Evolutionary conservation across 1,139 yeast species (phyloP), one percentile per base, ranked within the genome.

Genomic region (Yamadazyma pseudoaaseri): DNA sequence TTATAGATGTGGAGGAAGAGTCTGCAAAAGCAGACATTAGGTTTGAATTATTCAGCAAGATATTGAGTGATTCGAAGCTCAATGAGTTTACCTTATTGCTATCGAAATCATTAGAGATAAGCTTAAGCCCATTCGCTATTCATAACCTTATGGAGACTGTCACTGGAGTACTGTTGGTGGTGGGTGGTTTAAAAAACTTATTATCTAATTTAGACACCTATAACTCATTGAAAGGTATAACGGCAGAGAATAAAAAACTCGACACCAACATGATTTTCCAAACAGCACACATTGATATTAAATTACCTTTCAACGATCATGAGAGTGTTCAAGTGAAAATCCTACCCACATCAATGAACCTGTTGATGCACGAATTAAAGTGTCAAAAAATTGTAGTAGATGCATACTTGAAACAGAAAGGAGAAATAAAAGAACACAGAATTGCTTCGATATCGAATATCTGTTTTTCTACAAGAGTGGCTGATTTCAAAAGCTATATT

Each of bases 11-110:
- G 5, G 30, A 21, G 20, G 34, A 35, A n/a, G 34, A 31, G 17
- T 11, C 46, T 1, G 34, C 54, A 0, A 67, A 66, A 30, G 71
- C 75, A 4, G 85, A 79, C 44, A 36, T 79, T 1, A 51, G 80
- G 16, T 75, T 79, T 47, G 84, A 79, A 45, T 42, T 68, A n/a
- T 64, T 66, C 33, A 46, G 53, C 15, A 58, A 58, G 24, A 26
- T 34, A 1, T 59, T 54, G n/a, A 46, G 49, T 8, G 44, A 43
- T 8, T 16, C 26, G 4, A 39, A 40, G 20, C 49, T 53, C 13
- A 38, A 49, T 5, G 74, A 71, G 33, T 49, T 65, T 12, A 74
- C 80, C 0, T 29, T 70, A 0, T 54, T 77, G 17, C 54, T 74
- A 22, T 66, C 80, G 0, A 78, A 78, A 40, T 52, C 58, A 0